Conservation (phyloP, 768 basidiomycete genomes). For the Leccinum disarticulatum region DNA sequence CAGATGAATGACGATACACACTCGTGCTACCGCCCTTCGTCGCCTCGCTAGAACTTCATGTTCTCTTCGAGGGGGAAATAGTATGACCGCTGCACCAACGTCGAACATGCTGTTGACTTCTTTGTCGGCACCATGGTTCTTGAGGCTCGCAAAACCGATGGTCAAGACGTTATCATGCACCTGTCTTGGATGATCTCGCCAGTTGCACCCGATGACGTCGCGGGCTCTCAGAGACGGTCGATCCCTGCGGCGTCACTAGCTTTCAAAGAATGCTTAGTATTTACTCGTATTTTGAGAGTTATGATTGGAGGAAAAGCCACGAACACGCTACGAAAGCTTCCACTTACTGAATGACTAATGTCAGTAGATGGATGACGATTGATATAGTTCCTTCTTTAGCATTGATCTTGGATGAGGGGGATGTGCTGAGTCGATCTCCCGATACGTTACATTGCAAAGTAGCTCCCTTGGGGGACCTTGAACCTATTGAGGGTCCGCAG, state of each 20-base stretch:
- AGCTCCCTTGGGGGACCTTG: neutral
- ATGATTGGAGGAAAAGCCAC: too few species aligned
- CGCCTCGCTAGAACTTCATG: slow-evolving; percentile 43
- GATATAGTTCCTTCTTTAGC: too few species aligned
- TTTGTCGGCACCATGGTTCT: slow-evolving; percentile 9
- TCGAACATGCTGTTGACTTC: slow-evolving; percentile 41
- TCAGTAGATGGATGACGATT: too few species aligned
- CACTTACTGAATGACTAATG: too few species aligned
- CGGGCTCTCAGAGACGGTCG: slow-evolving; percentile 45
- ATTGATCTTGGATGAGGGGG: too few species aligned
- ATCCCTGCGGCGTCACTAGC: slow-evolving; percentile 37
- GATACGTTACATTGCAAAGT: neutral
- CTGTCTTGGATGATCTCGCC: neutral
- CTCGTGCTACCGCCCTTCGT: slow-evolving; percentile 41
- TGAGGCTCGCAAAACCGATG: slow-evolving; percentile 31
- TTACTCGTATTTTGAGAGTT: too few species aligned
- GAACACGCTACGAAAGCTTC: too few species aligned
- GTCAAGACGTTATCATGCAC: neutral
- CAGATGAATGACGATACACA: neutral
- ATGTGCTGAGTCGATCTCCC: neutral
- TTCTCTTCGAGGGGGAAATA: slow-evolving; percentile 41
- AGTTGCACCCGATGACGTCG: slow-evolving; percentile 51
- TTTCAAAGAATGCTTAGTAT: slow-evolving; percentile 19
- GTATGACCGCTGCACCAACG: slow-evolving; percentile 42
- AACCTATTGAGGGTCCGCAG: neutral